phyloP scores from a whole-genome alignment of 441 rosid genomes.

The Pelargonium myrrhifolium region DNA sequence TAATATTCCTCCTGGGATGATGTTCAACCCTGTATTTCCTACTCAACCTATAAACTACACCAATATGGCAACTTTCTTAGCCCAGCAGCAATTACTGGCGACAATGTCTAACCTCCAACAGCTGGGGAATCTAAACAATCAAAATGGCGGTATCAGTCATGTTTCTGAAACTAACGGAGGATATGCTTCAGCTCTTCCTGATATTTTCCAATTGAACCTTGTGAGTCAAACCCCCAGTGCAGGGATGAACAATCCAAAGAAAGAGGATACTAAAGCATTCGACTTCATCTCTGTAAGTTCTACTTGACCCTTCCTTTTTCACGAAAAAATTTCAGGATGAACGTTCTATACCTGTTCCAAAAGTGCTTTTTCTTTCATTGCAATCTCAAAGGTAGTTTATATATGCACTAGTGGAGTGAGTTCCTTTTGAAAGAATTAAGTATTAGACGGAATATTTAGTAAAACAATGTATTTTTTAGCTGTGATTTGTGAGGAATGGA shows the following conservation, averaged over 20 bases:
- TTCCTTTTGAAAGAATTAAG: too few relatives aligned
- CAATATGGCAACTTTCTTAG: conserved; percentile 59
- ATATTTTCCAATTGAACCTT: conserved; percentile 70
- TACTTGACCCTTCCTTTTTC: conserved; percentile 3
- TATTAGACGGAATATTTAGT: not conserved
- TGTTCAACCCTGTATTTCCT: conserved; percentile 57
- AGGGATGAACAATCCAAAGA: conserved; percentile 52
- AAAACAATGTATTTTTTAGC: not conserved
- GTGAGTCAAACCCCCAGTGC: conserved; percentile 53
- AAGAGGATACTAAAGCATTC: conserved; percentile 85
- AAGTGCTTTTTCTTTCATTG: not conserved
- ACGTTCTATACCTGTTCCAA: not conserved
- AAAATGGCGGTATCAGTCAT: conserved; percentile 33
- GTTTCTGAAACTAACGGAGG: conserved; percentile 34
- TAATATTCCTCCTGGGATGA: conserved; percentile 53
- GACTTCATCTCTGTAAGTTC: conserved; percentile 91
- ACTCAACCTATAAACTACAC: conserved; percentile 57
- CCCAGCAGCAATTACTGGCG: conserved; percentile 81
- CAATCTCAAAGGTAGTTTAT: too few relatives aligned
- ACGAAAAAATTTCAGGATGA: too few relatives aligned
- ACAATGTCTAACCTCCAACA: conserved; percentile 70
- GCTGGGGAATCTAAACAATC: conserved; percentile 46
- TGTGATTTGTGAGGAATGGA: not conserved
- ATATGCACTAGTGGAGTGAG: not conserved
- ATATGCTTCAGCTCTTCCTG: conserved; percentile 56